phyloP scores from a whole-genome alignment of 768 basidiomycete genomes.

The Mycena maculata region DNA sequence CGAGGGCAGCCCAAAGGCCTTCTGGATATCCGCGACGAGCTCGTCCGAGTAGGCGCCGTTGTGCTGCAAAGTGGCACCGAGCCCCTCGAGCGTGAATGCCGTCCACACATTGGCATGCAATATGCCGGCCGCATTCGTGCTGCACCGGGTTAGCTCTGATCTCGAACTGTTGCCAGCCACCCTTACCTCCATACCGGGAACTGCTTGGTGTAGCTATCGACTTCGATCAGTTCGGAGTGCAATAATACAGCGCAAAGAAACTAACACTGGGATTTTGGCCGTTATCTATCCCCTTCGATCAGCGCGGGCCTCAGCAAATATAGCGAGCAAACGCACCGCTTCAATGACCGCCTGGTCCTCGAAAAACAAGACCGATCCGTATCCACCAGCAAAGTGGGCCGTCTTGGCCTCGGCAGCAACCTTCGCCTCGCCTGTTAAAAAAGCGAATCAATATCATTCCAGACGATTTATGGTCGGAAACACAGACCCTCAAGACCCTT shows the following conservation, averaged over 20 bases:
- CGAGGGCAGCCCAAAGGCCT: slow-evolving; percentile 13
- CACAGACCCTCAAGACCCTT: slow-evolving; percentile 22
- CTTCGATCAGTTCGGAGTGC: not conserved
- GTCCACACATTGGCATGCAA: slow-evolving; percentile 20
- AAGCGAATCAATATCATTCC: not conserved
- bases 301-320: too few relatives aligned
- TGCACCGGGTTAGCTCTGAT: not conserved
- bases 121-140: slow-evolving; percentile 2
- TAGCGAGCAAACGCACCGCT: too few relatives aligned
- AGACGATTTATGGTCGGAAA: not conserved
- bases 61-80: slow-evolving; percentile 26
- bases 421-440: slow-evolving; percentile 9
- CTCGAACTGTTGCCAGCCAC: not conserved
- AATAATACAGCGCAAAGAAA: not conserved
- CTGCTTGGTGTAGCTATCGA: not conserved
- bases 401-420: not conserved
- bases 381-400: slow-evolving; percentile 5
- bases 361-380: slow-evolving; percentile 24
- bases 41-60: slow-evolving; percentile 14
- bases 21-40: slow-evolving; percentile 10
- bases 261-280: slow-evolving; percentile 17
- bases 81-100: slow-evolving; percentile 14
- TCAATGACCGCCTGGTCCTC: slow-evolving; percentile 29
- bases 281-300: too few relatives aligned
- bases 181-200: slow-evolving; percentile 13